Percentiles rank a stretch among this genome's conserved stretches.
phyloP scores from a whole-genome alignment of 179 eudicot genomes.

The Silene vulgaris region DNA sequence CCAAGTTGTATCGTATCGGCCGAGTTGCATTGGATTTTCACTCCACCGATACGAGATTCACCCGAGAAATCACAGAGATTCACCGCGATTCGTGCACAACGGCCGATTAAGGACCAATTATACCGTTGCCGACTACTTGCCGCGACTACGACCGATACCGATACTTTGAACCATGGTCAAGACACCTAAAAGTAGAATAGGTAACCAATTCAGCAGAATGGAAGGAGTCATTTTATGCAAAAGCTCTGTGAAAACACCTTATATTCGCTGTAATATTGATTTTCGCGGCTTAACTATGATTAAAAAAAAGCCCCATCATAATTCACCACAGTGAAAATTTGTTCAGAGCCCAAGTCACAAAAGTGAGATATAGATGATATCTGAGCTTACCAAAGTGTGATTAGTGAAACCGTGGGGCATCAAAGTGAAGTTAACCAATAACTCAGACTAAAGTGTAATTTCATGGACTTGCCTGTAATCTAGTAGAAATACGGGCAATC shows the following conservation, averaged over 20 bases:
- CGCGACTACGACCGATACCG: too few relatives aligned
- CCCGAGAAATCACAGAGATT: too few relatives aligned
- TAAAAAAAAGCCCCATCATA: too few relatives aligned
- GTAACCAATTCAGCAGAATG: neutral
- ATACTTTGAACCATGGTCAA: too few relatives aligned
- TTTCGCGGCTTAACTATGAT: neutral
- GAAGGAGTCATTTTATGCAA: neutral
- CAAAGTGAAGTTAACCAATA: neutral
- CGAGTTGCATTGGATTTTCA: too few relatives aligned
- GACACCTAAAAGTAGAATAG: neutral
- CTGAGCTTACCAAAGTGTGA: neutral
- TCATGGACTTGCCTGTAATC: slow-evolving; percentile 57
- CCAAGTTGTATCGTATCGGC: too few relatives aligned
- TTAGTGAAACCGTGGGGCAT: neutral
- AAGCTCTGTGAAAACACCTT: neutral
- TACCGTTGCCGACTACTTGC: too few relatives aligned
- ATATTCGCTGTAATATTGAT: too few relatives aligned
- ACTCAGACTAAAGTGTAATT: neutral
- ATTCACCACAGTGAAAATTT: neutral
- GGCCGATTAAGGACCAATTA: too few relatives aligned
- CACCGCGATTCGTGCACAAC: too few relatives aligned
- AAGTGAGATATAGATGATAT: neutral
- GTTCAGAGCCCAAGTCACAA: neutral
- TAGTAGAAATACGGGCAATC: slow-evolving; percentile 65
- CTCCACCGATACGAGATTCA: too few relatives aligned